Conservation (phyloP, 2,329 filamentous ascomycete genomes). For the Neofusicoccum parvum region DNA sequence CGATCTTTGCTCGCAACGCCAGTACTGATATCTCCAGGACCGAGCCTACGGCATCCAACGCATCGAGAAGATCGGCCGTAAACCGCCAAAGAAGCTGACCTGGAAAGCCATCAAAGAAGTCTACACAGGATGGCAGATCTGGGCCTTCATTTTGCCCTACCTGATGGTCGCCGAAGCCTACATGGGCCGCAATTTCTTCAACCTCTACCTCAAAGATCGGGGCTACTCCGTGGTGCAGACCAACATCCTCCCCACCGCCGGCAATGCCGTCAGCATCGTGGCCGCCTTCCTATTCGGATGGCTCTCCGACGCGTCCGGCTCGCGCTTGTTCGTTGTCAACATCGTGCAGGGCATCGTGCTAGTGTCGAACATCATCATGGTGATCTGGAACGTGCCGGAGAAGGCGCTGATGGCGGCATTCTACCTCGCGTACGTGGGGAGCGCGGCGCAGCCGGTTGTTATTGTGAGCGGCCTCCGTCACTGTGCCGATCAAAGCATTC, state of each 20-base stretch:
- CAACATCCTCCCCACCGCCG: conserved; percentile 16
- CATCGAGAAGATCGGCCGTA: conserved; percentile 13
- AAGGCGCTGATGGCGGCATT: conserved; percentile 1
- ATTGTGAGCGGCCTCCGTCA: background rate
- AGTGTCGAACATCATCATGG: conserved; percentile 15
- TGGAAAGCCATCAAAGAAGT: conserved; percentile 8
- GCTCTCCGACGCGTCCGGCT: background rate
- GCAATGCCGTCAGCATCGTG: conserved; percentile 15
- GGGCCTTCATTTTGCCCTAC: conserved; percentile 9
- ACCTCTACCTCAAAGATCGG: conserved; percentile 15
- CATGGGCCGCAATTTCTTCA: conserved; percentile 5
- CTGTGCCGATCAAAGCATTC: no score
- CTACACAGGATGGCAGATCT: conserved; percentile 14
- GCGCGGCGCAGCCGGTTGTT: background rate
- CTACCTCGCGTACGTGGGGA: background rate
- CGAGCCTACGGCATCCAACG: conserved; percentile 7
- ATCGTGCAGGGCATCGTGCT: conserved; percentile 8
- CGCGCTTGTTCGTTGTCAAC: background rate
- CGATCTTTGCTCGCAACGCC: background rate
- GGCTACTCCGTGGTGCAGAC: conserved; percentile 10
- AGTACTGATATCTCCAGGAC: background rate
- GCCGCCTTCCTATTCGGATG: conserved; percentile 4
- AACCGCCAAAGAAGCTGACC: conserved; percentile 9
- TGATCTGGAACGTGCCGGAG: conserved; percentile 9
- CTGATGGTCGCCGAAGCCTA: conserved; percentile 15